Conservation (phyloP, 768 basidiomycete species). For the Kwoniella sp. region DNA sequence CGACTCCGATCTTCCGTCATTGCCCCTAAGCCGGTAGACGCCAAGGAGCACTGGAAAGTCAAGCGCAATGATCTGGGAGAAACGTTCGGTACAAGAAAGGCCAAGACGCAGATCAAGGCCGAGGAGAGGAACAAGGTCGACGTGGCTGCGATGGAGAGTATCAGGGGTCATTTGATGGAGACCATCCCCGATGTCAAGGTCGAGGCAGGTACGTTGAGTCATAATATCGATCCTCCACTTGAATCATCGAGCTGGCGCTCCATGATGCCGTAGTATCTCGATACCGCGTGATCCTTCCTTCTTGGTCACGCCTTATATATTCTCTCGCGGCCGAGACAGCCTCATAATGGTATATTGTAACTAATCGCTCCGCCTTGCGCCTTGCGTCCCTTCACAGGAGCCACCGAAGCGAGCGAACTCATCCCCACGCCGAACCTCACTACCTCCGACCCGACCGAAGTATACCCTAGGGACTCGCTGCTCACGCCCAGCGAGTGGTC, state of each 20-base stretch:
- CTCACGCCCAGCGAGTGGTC: slow-evolving; percentile 82
- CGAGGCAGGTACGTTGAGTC: slow-evolving; percentile 67
- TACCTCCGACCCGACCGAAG: slow-evolving; percentile 71
- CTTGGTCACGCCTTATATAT: too few relatives aligned
- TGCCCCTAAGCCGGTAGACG: slow-evolving; percentile 2
- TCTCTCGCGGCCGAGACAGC: too few relatives aligned
- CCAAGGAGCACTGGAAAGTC: slow-evolving; percentile 60
- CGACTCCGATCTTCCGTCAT: slow-evolving; percentile 59
- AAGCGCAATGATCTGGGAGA: slow-evolving; percentile 81
- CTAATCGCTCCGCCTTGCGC: too few relatives aligned
- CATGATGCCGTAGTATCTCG: too few relatives aligned
- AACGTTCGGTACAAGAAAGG: slow-evolving; percentile 93
- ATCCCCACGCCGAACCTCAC: slow-evolving; percentile 73
- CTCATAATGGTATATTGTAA: too few relatives aligned
- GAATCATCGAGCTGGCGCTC: too few relatives aligned
- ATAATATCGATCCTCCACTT: too few relatives aligned
- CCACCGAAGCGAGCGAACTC: slow-evolving; percentile 61
- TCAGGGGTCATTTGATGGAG: slow-evolving; percentile 77
- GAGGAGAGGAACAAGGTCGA: slow-evolving; percentile 89
- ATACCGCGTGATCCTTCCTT: too few relatives aligned
- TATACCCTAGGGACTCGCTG: slow-evolving; percentile 64
- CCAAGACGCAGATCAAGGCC: slow-evolving; percentile 79
- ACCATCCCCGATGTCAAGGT: slow-evolving; percentile 68
- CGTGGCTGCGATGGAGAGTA: slow-evolving; percentile 80
- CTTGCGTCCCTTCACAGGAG: slow-evolving; percentile 14